Base-by-base conservation (phyloP, 108 stramenopile genomes). In the Pseudonitzschia pungens region DNA sequence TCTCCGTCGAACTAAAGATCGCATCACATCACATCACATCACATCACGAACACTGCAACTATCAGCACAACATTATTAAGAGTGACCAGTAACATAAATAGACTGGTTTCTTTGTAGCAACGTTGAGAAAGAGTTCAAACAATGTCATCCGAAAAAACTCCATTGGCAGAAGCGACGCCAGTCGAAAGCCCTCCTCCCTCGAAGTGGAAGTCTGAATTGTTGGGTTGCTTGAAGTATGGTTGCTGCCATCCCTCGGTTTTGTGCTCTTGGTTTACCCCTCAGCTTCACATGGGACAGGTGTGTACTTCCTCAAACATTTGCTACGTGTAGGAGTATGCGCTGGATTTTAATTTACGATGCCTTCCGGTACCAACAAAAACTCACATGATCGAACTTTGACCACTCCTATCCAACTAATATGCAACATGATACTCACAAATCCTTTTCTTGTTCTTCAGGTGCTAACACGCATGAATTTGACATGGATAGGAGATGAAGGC, bases 381-480 rank as follows among this genome's bases (percentile, higher is more conserved):
- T 53, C 53, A 53, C 24, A n/a, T n/a, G 24, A 53, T 53, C 1
- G 6, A 22, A 7, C 53, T 22, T 58, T 26, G n/a, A 58, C 6
- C 14, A 58, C n/a, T 58, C 15, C 26, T 26, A 0, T 58, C 57
- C 57, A 58, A 58, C 27, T 7, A 26, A 8, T 27, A 26, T 31
- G 57, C 21, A 58, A 27, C 57, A 26, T 58, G 15, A n/a, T n/a
- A n/a, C n/a, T n/a, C n/a, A n/a, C n/a, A n/a, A n/a, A n/a, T n/a
- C n/a, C n/a, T n/a, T n/a, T n/a, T n/a, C n/a, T n/a, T 26, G 15
- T 16, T 27, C 3, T 21, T 18, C 36, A 62, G 60, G 36, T 62
- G 36, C 60, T 62, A 1, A 62, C 60, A 16, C 60, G 60, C 20
- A 62, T 33, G 32, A 62, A 62, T 18, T 15, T 62, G 60, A 62